Percentiles rank a stretch among this genome's conserved stretches.
These are phyloP conservation scores for Geranomyces michiganensis DNA, from an alignment of 192 early-diverging fungal species.

Conservation along the genomic window DNA sequence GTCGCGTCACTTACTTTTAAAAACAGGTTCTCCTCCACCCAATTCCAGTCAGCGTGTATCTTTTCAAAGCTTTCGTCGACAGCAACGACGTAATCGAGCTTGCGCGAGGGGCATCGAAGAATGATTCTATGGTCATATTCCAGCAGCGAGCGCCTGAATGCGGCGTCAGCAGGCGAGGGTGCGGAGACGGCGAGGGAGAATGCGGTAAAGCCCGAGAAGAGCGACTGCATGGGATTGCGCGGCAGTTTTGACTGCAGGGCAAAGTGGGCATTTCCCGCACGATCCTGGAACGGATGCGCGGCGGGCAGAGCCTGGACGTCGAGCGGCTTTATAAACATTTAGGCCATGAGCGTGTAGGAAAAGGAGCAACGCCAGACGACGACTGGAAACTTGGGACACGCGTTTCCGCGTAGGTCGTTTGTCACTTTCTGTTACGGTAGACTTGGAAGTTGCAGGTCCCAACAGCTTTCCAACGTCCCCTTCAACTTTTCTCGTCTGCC, in stretches of 20 bases:
- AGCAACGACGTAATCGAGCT: slow-evolving; percentile 48
- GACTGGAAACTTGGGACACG: too few relatives aligned
- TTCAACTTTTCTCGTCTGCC: too few relatives aligned
- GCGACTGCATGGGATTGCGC: slow-evolving; percentile 26
- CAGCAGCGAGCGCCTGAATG: slow-evolving; percentile 37
- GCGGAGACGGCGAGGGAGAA: slow-evolving; percentile 11
- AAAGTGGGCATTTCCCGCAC: slow-evolving; percentile 60
- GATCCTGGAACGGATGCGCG: slow-evolving; percentile 43
- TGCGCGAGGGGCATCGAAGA: slow-evolving; percentile 34
- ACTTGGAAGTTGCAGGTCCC: too few relatives aligned
- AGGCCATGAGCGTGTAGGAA: too few relatives aligned
- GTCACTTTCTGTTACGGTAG: too few relatives aligned
- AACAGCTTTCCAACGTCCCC: too few relatives aligned
- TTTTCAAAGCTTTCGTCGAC: slow-evolving; percentile 58
- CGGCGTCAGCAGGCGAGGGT: slow-evolving; percentile 12
- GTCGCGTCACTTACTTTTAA: slow-evolving; percentile 37
- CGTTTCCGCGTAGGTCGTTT: too few relatives aligned
- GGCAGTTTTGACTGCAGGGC: slow-evolving; percentile 48
- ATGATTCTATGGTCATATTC: slow-evolving; percentile 56
- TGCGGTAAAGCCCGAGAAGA: slow-evolving; percentile 36
- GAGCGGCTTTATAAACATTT: slow-evolving; percentile 57
- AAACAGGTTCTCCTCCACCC: slow-evolving; percentile 57
- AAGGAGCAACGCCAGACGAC: too few relatives aligned
- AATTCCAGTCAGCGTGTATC: slow-evolving; percentile 63
- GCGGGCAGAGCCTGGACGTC: slow-evolving; percentile 36